Base-by-base conservation (phyloP, 164 flowering plant species). In the Tetracentron sinense region DNA sequence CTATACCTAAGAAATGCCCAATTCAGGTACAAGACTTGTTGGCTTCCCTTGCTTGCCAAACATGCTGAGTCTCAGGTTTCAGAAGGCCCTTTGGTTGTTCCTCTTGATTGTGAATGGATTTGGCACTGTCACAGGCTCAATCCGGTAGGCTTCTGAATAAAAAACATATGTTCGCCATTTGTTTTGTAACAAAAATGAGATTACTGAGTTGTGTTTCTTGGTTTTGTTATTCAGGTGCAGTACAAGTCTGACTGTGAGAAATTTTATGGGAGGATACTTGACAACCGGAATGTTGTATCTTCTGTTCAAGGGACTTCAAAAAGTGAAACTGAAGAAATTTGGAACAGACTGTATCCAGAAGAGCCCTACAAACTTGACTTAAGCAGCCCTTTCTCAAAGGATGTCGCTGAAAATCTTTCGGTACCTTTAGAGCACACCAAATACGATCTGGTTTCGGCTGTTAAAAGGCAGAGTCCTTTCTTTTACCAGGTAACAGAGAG, bases 111-210 rank as follows among this genome's bases (percentile, higher is more conserved):
- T 77, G 97, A 94, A 78, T 94, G 99, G 99, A 54, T 94, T 61
- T 94, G 99, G 97, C 99, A 94, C 54, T 94, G 96, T 63, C 97
- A 94, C 79, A 83, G 96, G 74, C 97, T 94, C 22, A 91, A 94
- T 72, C 99, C 99, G 26, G 99, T 94, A 81, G 16, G 81, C 30
- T 55, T 69, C 58, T 61, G 2, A 6, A 49, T 65, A 44, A 22
- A 21, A 23, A 30, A 20, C 27, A 38, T 16, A 38, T 1, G 14
- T 4, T 38, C 14, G 14, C 44, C 44, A 38, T 8, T 38, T 28
- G 6, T 28, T 26, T 22, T 26, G 29, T 29, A n/a, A n/a, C n/a
- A n/a, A n/a, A 26, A 19, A 28, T 22, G 21, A 16, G 26, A 23
- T 64, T 64, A 6, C 27, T 60, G 30, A 55, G 19, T 19, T 22